Conservation (phyloP, 257 asterid species). For the Rauvolfia tetraphylla region DNA sequence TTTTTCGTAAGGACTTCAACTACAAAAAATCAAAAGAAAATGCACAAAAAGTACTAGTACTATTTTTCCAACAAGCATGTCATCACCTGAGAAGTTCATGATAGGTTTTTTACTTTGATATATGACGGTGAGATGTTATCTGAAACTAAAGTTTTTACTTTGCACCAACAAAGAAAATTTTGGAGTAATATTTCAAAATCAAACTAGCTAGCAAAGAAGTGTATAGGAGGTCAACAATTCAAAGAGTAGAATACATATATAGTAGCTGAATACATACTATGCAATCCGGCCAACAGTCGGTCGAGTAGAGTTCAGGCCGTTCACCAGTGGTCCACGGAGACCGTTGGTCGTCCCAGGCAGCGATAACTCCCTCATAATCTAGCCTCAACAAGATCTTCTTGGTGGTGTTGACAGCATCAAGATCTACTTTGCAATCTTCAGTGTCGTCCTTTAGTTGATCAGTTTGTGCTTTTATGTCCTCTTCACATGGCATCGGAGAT, state of each 20-base stretch:
- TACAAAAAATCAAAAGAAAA: background rate
- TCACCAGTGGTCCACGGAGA: constrained; percentile 79
- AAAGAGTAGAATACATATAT: background rate
- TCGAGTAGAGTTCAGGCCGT: constrained; percentile 55
- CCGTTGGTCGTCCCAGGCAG: constrained; percentile 65
- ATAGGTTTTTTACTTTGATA: background rate
- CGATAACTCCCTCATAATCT: constrained; percentile 53
- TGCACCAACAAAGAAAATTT: background rate
- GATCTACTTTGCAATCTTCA: constrained; percentile 23
- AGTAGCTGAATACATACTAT: constrained; percentile 36
- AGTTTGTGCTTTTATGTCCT: constrained; percentile 9
- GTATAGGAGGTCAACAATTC: too few relatives aligned
- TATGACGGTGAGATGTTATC: background rate
- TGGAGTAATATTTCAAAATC: background rate
- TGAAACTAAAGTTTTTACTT: background rate
- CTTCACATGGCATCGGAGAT: constrained; percentile 37
- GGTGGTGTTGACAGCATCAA: constrained; percentile 20
- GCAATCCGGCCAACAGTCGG: constrained; percentile 61
- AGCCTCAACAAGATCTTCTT: constrained; percentile 58
- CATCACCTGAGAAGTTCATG: background rate
- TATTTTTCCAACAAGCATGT: background rate
- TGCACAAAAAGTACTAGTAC: background rate
- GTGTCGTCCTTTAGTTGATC: constrained; percentile 7
- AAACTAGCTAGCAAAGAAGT: background rate
- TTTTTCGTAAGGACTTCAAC: background rate